Evolutionary conservation across 768 basidiomycete genomes (phyloP).

Genomic region (Termitomyces sp.): DNA sequence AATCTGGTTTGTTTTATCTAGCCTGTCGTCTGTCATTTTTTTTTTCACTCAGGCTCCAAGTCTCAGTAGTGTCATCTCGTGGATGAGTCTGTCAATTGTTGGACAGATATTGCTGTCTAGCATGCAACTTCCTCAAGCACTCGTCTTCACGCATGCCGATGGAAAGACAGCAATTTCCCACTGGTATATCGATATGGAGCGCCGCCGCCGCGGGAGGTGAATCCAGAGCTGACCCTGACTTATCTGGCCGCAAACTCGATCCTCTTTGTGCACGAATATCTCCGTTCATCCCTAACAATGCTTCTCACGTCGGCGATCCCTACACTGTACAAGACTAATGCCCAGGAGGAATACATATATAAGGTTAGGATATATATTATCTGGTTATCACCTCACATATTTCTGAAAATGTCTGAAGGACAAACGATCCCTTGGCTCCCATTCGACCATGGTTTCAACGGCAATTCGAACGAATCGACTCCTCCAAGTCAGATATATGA

Average conservation of each 20-base stretch:
- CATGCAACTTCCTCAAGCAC: too few relatives aligned
- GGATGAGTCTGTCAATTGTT: not conserved
- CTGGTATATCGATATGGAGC: not conserved
- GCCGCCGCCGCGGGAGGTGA: not conserved
- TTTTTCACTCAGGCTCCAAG: not conserved
- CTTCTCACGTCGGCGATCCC: not conserved
- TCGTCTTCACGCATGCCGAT: not conserved
- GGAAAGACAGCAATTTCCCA: not conserved
- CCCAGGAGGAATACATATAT: not conserved
- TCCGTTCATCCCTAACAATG: not conserved
- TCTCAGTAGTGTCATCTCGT: not conserved
- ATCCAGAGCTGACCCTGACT: not conserved
- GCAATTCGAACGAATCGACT: not conserved
- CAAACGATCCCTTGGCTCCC: not conserved
- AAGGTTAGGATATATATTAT: too few relatives aligned
- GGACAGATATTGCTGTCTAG: not conserved
- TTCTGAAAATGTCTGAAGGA: not conserved
- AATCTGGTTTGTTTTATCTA: not conserved
- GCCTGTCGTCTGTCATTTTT: not conserved
- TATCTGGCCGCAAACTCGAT: not conserved
- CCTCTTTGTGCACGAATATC: not conserved
- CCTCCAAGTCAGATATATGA: not conserved
- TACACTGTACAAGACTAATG: not conserved
- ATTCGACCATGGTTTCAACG: too few relatives aligned
- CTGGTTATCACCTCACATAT: too few relatives aligned